Base-by-base conservation (phyloP, 2,329 filamentous ascomycete genomes). In the Paecilomyces variotii region DNA sequence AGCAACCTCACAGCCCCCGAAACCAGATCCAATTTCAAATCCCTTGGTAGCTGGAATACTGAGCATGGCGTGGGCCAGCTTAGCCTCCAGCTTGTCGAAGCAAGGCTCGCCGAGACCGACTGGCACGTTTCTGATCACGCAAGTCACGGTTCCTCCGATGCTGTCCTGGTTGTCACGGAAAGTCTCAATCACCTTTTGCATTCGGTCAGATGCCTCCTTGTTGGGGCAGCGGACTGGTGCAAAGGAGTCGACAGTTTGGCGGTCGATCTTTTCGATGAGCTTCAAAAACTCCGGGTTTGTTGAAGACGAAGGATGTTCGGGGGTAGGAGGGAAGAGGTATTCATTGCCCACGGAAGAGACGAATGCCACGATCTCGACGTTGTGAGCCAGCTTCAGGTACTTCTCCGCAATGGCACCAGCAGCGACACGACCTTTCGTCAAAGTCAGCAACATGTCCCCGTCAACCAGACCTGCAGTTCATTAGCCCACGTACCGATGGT, bases 31-130 rank as follows among this genome's bases (percentile, higher is more conserved):
- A 64, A 97, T 87, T 73, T 97, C 93, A 71, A 97, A 97, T 57
- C 89, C 93, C 79, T 97, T 99, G 39, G 89, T 93, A 2, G 94
- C 91, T 4, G 94, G 94, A 67, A 97, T 96, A 72, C 86, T 91
- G 63, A 97, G 83, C 90, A 99, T 97, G 55, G 90, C 94, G 70
- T 97, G 93, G 27, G 86, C 92, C 53, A 99, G 85, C 72, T 84
- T 85, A 6, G 94, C 94, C 79, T 99, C 92, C 52, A 97, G 82
- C 80, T 97, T 97, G 76, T 96, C 90, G 74, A 99, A 97, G 75
- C 86, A 89, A 0, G 93, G 94, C 81, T 97, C 94, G 60, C 94
- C 94, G 2, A 97, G 83, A 0, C 93, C 93, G 49, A 85, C 83
- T 28, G 93, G 94, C 6, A 86, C 85, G 69, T 95, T 93, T 63